Evolutionary conservation across 2,329 filamentous ascomycete genomes (phyloP).

Genomic region (Fusarium foetens): DNA sequence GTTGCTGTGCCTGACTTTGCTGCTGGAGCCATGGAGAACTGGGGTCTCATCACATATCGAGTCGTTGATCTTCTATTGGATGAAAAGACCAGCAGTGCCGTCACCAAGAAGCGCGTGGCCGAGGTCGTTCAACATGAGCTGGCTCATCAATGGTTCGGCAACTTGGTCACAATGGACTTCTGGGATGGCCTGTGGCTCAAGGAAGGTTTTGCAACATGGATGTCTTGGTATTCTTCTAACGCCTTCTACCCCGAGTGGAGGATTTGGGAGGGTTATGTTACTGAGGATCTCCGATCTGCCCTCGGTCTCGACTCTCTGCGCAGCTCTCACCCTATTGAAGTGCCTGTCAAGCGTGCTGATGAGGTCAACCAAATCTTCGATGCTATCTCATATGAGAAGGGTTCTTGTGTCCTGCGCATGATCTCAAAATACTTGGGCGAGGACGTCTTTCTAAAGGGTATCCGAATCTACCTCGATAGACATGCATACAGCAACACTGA

Average conservation of each 20-base stretch:
- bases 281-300: constrained; percentile 89
- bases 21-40: constrained; percentile 98
- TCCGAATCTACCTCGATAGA: constrained; percentile 91
- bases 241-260: constrained; percentile 98
- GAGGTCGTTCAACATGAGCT: constrained; percentile 97
- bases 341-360: constrained; percentile 92
- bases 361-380: constrained; percentile 99
- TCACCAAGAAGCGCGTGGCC: constrained; percentile 90
- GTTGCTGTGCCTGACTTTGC: constrained; percentile 95
- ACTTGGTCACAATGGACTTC: constrained; percentile 97
- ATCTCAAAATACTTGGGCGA: constrained; percentile 95
- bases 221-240: constrained; percentile 80
- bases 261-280: constrained; percentile 95
- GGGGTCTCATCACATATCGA: constrained; percentile 94
- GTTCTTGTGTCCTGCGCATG: constrained; percentile 95
- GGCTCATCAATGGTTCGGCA: constrained; percentile 98
- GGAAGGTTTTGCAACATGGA: constrained; percentile 79
- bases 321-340: constrained; percentile 96
- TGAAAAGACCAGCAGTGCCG: constrained; percentile 89
- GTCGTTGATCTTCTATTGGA: constrained; percentile 86
- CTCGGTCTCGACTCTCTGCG: constrained; percentile 88
- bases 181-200: constrained; percentile 99
- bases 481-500: constrained; percentile 96
- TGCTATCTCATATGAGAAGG: constrained; percentile 96
- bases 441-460: constrained; percentile 90